phyloP scores from a whole-genome alignment of 2,329 filamentous ascomycete genomes.

The Xylariomycetidae sp. region DNA sequence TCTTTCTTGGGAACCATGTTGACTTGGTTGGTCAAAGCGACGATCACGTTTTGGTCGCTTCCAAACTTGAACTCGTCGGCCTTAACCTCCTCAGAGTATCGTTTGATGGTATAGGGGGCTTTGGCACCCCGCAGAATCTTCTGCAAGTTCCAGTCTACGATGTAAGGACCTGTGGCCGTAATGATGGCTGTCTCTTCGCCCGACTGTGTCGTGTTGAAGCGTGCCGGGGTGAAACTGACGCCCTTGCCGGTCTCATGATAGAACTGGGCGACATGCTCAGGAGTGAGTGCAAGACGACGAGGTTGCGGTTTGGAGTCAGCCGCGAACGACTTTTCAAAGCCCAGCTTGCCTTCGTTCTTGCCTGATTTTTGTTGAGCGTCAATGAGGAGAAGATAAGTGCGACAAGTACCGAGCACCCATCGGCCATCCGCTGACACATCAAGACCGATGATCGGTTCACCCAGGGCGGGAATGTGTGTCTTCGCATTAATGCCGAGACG shows the following conservation, averaged over 20 bases:
- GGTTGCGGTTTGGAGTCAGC: slow-evolving; percentile 93
- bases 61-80: slow-evolving; percentile 98
- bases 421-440: slow-evolving; percentile 94
- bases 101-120: slow-evolving; percentile 93
- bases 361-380: slow-evolving; percentile 86
- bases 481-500: slow-evolving; percentile 95
- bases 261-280: slow-evolving; percentile 93
- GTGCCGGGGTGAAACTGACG: slow-evolving; percentile 83
- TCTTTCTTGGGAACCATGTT: slow-evolving; percentile 91
- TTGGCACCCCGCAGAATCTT: slow-evolving; percentile 78
- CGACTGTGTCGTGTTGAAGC: slow-evolving; percentile 86
- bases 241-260: slow-evolving; percentile 89
- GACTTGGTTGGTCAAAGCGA: slow-evolving; percentile 93
- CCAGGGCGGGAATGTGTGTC: slow-evolving; percentile 91
- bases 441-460: slow-evolving; percentile 89
- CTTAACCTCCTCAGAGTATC: slow-evolving; percentile 92
- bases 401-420: slow-evolving; percentile 91
- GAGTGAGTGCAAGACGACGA: slow-evolving; percentile 80
- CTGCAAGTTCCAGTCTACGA: slow-evolving; percentile 93
- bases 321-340: slow-evolving; percentile 88
- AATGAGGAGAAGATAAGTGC: slow-evolving; percentile 90
- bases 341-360: slow-evolving; percentile 97
- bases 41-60: slow-evolving; percentile 96
- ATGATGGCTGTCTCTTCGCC: slow-evolving; percentile 88
- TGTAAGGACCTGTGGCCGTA: slow-evolving; percentile 92